Conservation (phyloP, 2,329 filamentous ascomycete genomes). For the Tolypocladium tundrense region DNA sequence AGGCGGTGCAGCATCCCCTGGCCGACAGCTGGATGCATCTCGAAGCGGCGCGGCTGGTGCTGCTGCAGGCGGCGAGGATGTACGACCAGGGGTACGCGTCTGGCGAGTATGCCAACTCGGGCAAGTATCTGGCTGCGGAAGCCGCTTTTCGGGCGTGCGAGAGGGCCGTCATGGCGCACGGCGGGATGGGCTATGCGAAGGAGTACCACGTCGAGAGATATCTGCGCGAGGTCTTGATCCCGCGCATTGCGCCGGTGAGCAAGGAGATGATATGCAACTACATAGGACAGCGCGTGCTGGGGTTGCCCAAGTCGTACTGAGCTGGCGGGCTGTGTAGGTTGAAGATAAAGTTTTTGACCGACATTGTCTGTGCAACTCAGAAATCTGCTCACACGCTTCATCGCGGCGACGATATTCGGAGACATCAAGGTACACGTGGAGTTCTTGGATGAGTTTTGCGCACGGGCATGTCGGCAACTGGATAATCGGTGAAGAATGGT, state of each 20-base stretch:
- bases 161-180: slow-evolving; percentile 46
- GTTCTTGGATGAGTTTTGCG: background rate
- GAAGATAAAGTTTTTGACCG: too few species aligned
- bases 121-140: slow-evolving; percentile 42
- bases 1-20: slow-evolving; percentile 54
- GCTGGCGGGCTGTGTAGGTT: too few species aligned
- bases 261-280: slow-evolving; percentile 71
- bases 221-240: slow-evolving; percentile 54
- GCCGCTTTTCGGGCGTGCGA: slow-evolving; percentile 54
- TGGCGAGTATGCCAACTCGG: slow-evolving; percentile 62
- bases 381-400: too few species aligned
- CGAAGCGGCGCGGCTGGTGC: slow-evolving; percentile 54
- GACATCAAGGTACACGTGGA: background rate
- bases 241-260: slow-evolving; percentile 53
- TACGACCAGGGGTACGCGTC: slow-evolving; percentile 46
- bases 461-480: background rate
- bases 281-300: slow-evolving; percentile 55
- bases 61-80: slow-evolving; percentile 53
- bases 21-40: slow-evolving; percentile 56
- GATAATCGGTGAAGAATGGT: background rate
- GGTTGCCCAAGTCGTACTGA: slow-evolving; percentile 32
- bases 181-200: slow-evolving; percentile 55
- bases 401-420: background rate
- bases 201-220: slow-evolving; percentile 58
- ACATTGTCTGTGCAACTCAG: too few species aligned